Conservation (phyloP, 768 basidiomycete genomes). For the Cystoderma amianthinum region DNA sequence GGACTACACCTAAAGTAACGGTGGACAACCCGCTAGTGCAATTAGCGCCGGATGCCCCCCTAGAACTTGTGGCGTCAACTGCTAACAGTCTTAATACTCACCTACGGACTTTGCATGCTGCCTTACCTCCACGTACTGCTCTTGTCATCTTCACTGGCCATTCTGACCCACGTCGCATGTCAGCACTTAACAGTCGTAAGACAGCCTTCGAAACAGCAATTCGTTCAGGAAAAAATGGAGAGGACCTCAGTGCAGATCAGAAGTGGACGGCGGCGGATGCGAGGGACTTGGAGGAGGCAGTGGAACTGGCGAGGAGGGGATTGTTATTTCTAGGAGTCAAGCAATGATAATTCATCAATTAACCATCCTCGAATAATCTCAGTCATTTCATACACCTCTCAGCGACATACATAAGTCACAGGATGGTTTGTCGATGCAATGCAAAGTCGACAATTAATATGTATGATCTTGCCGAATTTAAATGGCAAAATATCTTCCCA, state of each 20-base stretch:
- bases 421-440: too few relatives aligned
- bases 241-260: conserved; percentile 40
- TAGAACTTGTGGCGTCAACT: conserved; percentile 24
- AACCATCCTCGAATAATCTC: too few relatives aligned
- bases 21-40: conserved; percentile 24
- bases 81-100: conserved; percentile 53
- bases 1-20: conserved; percentile 52
- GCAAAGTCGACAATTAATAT: too few relatives aligned
- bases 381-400: too few relatives aligned
- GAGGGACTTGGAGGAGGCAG: conserved; percentile 72
- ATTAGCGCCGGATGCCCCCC: conserved; percentile 21
- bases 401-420: too few relatives aligned
- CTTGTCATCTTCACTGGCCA: conserved; percentile 86
- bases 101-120: conserved; percentile 52
- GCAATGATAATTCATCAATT: conserved; percentile 7
- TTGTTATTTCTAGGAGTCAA: conserved; percentile 74
- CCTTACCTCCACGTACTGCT: conserved; percentile 75
- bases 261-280: conserved; percentile 78
- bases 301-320: conserved; percentile 75
- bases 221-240: conserved; percentile 45
- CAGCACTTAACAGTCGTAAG: conserved; percentile 63
- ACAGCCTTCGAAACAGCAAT: conserved; percentile 64
- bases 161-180: conserved; percentile 80
- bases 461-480: too few relatives aligned
- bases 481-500: too few relatives aligned